These are phyloP conservation scores for Marasmius oreades DNA, from an alignment of 1,284 basidiomycete species.

Conservation along the genomic window DNA sequence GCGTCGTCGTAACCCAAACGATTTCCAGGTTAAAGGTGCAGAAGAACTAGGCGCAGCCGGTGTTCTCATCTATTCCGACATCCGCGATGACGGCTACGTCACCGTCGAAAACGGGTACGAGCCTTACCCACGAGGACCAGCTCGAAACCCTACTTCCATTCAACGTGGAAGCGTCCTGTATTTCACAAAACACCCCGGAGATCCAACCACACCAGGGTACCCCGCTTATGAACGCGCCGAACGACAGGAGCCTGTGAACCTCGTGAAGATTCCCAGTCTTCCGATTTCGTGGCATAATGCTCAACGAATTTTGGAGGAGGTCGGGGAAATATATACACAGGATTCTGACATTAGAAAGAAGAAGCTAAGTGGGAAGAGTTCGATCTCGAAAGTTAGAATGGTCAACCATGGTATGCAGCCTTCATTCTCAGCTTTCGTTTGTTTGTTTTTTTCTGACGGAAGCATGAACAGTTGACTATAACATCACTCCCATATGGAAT, in stretches of 20 bases:
- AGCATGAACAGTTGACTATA: conserved; percentile 56
- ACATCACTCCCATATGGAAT: conserved; percentile 83
- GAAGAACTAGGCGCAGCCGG: conserved; percentile 77
- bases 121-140: conserved; percentile 83
- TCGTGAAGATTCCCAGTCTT: conserved; percentile 81
- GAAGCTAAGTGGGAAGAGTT: conserved; percentile 45
- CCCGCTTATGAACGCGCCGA: conserved; percentile 86
- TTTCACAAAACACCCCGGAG: conserved; percentile 76
- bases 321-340: conserved; percentile 32
- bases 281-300: conserved; percentile 74
- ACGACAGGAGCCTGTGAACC: conserved; percentile 62
- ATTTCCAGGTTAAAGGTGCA: conserved; percentile 49
- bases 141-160: conserved; percentile 78
- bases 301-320: conserved; percentile 57
- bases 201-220: conserved; percentile 82
- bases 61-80: conserved; percentile 83
- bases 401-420: conserved; percentile 55
- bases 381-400: conserved; percentile 46
- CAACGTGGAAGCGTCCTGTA: conserved; percentile 89
- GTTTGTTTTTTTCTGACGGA: not conserved
- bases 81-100: conserved; percentile 83
- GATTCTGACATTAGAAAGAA: conserved; percentile 34
- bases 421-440: conserved; percentile 26
- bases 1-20: not conserved
- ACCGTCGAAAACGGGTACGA: conserved; percentile 75